Base-by-base conservation (phyloP, 495 filamentous ascomycete species). In the Ascodesmis nigricans region DNA sequence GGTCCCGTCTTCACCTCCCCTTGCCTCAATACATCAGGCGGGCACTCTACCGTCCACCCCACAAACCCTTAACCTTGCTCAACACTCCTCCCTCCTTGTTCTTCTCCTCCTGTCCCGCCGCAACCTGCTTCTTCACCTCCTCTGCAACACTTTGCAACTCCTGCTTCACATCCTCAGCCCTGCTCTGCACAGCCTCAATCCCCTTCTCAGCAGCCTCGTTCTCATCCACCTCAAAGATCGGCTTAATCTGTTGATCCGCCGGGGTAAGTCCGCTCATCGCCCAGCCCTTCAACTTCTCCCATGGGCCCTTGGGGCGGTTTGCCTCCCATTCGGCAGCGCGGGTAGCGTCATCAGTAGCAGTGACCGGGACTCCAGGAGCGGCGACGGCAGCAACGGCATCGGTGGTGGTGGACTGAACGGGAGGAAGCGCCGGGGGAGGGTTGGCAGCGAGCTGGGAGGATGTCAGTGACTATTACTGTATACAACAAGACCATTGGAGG, bases 241-340 rank as follows among this genome's bases (percentile, higher is more conserved):
- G 28, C 23, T 28, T 2, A 20, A 43, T 1, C 25, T 52, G 47
- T 27, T 47, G 43, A 31, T 47, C 45, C 10, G 47, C 41, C 22
- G 45, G 42, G 5, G 49, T 53, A 21, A 53, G 34, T 1, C 59
- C 49, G 2, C 48, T 57, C 32, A 65, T 28, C 0, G 53, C 39
- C 62, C 62, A 52, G 13, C 35, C 32, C 35, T 51, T 52, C 17
- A 52, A 9, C 7, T 46, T 35, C 5, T 27, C 24, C 9, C 35
- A 37, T 1, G 43, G 36, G 2, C 39, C 15, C 13, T 35, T 25
- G 21, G 41, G 36, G 13, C n/a, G n/a, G n/a, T n/a, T n/a, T n/a
- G n/a, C n/a, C n/a, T n/a, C n/a, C n/a, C n/a, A n/a, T 6, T 26
- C 43, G 13, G 31, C 13, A n/a, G 28, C 41, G 2, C 29, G 9